A percentile compares a stretch with the other conserved stretches of the same genome.
Evolutionary conservation across 75 land plant genomes (phyloP).

Genomic region (Selaginella moellendorffii): DNA sequence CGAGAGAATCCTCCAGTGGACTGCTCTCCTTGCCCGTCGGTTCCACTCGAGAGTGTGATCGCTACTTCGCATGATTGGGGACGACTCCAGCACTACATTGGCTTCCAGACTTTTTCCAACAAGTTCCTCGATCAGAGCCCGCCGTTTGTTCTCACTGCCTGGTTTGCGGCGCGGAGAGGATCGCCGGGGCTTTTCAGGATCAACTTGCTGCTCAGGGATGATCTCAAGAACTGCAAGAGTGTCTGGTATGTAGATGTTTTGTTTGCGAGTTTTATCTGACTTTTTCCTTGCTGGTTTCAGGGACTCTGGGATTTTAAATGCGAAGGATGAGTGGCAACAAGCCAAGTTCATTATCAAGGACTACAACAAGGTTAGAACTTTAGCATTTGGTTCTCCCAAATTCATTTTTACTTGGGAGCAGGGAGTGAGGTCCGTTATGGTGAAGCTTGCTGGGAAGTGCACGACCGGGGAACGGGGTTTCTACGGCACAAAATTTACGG

Average conservation of each 20-base stretch:
- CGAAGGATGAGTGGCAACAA: slow-evolving; percentile 23
- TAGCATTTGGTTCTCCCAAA: not conserved
- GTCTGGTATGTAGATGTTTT: slow-evolving; percentile 14
- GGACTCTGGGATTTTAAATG: slow-evolving; percentile 23
- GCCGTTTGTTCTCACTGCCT: slow-evolving; percentile 19
- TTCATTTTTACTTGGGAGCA: not conserved
- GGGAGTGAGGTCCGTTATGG: slow-evolving; percentile 24
- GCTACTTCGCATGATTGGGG: slow-evolving; percentile 33
- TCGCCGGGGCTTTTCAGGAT: slow-evolving; percentile 10
- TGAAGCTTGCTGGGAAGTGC: slow-evolving; percentile 25
- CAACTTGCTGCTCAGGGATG: slow-evolving; percentile 16
- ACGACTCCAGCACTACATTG: slow-evolving; percentile 23
- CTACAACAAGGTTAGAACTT: slow-evolving; percentile 15
- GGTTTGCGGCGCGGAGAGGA: slow-evolving; percentile 20
- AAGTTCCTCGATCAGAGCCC: slow-evolving; percentile 23
- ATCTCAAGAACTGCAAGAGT: slow-evolving; percentile 16
- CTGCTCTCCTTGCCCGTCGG: slow-evolving; percentile 24
- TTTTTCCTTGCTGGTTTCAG: slow-evolving; percentile 4
- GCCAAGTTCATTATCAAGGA: slow-evolving; percentile 15
- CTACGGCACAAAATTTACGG: slow-evolving; percentile 28
- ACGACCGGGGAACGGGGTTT: slow-evolving; percentile 9
- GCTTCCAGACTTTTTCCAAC: slow-evolving; percentile 25
- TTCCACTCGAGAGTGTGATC: slow-evolving; percentile 12
- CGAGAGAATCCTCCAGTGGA: slow-evolving; percentile 18
- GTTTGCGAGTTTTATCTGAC: not conserved